Percentiles rank a stretch among this genome's conserved stretches.
Conservation (phyloP, 1,284 basidiomycete species). For the Marasmius sp. region DNA sequence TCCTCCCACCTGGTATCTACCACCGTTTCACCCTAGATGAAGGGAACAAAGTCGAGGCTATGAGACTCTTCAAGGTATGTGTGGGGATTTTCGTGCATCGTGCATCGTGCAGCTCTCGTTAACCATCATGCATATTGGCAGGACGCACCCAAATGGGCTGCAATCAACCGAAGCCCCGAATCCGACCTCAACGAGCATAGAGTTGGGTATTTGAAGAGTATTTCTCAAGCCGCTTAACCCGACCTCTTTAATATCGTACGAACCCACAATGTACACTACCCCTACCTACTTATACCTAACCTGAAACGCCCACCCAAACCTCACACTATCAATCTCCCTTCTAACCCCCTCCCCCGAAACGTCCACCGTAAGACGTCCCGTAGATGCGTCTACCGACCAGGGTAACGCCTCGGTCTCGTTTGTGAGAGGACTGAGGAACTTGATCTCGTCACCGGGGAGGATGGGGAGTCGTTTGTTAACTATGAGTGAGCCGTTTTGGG, state of each 20-base stretch:
- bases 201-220: constrained; percentile 55
- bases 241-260: too few species aligned
- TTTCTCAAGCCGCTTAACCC: constrained; percentile 31
- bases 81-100: too few species aligned
- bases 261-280: too few species aligned
- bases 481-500: not conserved
- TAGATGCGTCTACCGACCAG: constrained; percentile 3
- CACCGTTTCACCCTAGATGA: constrained; percentile 85
- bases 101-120: too few species aligned
- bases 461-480: not conserved
- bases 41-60: constrained; percentile 64
- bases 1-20: constrained; percentile 79
- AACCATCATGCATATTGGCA: not conserved
- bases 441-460: not conserved
- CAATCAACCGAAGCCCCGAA: constrained; percentile 60
- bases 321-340: constrained; percentile 4
- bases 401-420: not conserved
- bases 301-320: constrained; percentile 18
- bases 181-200: constrained; percentile 68
- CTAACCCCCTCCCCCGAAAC: not conserved
- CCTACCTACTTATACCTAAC: constrained; percentile 13
- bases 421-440: not conserved
- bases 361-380: constrained; percentile 11
- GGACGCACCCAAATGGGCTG: constrained; percentile 88
- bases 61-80: constrained; percentile 78